phyloP scores from a whole-genome alignment of 805 yeast genomes.

The Huiozyma naganishii region DNA sequence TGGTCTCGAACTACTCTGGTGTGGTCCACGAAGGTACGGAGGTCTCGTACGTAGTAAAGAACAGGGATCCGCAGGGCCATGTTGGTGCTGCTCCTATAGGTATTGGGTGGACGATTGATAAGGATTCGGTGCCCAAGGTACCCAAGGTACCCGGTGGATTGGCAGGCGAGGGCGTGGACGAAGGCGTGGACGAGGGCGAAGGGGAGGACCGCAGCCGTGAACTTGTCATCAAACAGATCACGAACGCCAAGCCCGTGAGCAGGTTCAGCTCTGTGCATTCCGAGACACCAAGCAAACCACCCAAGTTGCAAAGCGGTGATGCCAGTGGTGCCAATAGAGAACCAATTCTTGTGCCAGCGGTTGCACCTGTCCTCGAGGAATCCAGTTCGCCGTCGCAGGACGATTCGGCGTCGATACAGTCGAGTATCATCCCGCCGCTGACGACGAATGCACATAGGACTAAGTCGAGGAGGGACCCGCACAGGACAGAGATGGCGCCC shows the following conservation, averaged over 20 bases:
- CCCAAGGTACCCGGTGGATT: too few relatives aligned
- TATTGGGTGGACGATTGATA: background rate
- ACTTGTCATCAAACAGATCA: slow-evolving; percentile 10
- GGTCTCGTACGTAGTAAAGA: slow-evolving; percentile 21
- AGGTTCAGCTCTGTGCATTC: slow-evolving; percentile 8
- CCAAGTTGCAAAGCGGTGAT: slow-evolving; percentile 8
- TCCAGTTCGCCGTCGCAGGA: slow-evolving; percentile 13
- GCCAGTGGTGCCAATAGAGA: slow-evolving; percentile 10
- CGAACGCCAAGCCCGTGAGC: slow-evolving; percentile 16
- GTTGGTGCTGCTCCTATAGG: background rate
- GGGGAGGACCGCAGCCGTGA: slow-evolving; percentile 4
- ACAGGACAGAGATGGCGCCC: slow-evolving; percentile 13
- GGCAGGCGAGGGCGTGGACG: background rate
- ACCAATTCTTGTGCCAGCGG: too few relatives aligned
- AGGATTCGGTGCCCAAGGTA: background rate
- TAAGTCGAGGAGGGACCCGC: slow-evolving; percentile 9
- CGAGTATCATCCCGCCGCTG: slow-evolving; percentile 21
- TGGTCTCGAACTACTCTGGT: slow-evolving; percentile 25
- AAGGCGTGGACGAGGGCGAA: background rate
- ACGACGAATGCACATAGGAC: slow-evolving; percentile 11
- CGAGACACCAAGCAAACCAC: slow-evolving; percentile 1
- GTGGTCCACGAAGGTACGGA: slow-evolving; percentile 26
- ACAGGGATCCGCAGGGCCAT: background rate
- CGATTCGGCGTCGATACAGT: slow-evolving; percentile 11
- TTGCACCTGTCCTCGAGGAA: too few relatives aligned